Base-by-base conservation (phyloP, 129 eudicot genomes). In the Glebionis coronaria region DNA sequence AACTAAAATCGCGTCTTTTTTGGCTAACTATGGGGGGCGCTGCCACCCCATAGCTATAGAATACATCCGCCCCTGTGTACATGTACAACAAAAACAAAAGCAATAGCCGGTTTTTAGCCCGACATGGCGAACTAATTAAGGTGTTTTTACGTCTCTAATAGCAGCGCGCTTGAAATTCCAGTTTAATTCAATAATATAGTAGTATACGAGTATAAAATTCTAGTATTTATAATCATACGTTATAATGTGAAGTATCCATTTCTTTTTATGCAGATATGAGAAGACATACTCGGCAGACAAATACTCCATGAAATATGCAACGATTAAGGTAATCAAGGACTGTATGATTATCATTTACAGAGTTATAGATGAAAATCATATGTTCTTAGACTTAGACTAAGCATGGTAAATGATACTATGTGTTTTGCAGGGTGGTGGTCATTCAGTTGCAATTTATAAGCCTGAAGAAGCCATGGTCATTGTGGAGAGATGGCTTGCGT, bases 281-380 rank as follows among this genome's bases (percentile, higher is more conserved):
- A 74, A 69, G 73, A 63, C 68, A 56, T 79, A 79, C 76, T 62
- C 79, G 13, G 23, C 56, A 53, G 68, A 21, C 27, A 40, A 65
- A 23, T 79, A 55, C 59, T 44, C 69, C 3, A 6, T 79, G 72
- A 74, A 61, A n/a, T 79, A 73, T 74, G 80, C 76, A 13, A 79
- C 83, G 12, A 71, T 79, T 16, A 79, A 79, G 83, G 83, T 68
- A 27, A 68, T 35, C 42, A 19, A 68, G 42, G 23, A 35, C 14
- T 15, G 42, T 35, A 35, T 35, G 42, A 35, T 35, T 35, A 8
- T 35, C 42, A 35, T 35, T 1, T 6, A 35, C 42, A 23, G 25
- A 23, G 42, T 35, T 35, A 35, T 35, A 35, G 42, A 35, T 35
- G 42, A 35, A 6, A 35, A 8, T 35, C 8, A 35, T 35, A 35